phyloP scores from a whole-genome alignment of 2,329 filamentous ascomycete species.

The Botrytis elliptica region DNA sequence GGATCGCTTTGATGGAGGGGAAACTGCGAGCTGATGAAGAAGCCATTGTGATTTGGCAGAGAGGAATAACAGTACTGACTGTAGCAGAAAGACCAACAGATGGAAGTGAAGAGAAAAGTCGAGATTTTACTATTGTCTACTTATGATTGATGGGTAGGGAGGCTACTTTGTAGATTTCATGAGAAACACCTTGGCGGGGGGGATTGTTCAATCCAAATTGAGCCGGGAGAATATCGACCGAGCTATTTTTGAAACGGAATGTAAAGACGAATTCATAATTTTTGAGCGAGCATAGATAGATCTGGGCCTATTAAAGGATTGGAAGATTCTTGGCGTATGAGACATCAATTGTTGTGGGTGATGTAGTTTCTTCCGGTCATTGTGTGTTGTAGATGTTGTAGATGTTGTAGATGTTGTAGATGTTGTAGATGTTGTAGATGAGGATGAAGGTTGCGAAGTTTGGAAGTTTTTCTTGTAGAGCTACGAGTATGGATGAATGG shows the following conservation, averaged over 20 bases:
- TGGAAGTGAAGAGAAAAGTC: background rate
- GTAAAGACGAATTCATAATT: background rate
- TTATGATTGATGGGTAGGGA: background rate
- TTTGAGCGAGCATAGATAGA: background rate
- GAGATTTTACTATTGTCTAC: background rate
- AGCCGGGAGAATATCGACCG: constrained; percentile 22
- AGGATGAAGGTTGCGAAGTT: background rate
- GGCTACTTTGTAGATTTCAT: background rate
- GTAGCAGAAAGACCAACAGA: background rate
- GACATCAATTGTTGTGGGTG: background rate
- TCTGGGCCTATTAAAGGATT: background rate
- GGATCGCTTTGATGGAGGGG: constrained; percentile 72
- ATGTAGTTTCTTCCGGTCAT: background rate
- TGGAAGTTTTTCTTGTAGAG: background rate
- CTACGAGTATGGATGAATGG: background rate
- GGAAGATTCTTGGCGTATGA: background rate
- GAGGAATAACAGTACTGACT: constrained; percentile 8
- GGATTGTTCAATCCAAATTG: background rate
- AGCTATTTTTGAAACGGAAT: constrained; percentile 5
- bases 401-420: background rate
- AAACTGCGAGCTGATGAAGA: constrained; percentile 46
- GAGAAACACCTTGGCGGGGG: constrained; percentile 15
- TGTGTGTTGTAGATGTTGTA: background rate
- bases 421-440: background rate
- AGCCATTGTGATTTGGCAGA: constrained; percentile 28